Conservation (phyloP, 768 basidiomycete genomes). For the Suillus variegatus region DNA sequence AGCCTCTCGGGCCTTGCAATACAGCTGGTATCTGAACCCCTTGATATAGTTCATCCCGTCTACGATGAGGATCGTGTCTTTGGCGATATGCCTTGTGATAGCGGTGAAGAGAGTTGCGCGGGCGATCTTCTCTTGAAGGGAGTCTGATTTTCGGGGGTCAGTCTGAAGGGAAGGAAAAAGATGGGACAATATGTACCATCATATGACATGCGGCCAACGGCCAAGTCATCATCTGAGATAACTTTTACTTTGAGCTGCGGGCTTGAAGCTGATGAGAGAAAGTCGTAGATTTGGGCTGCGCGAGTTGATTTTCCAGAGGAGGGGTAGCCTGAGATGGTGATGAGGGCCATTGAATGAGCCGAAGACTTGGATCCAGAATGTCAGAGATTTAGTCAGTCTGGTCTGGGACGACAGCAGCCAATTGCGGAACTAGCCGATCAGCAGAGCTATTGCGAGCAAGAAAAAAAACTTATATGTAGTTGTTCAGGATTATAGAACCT, state of each 20-base stretch:
- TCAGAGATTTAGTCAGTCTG: too few species aligned
- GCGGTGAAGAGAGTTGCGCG: not conserved
- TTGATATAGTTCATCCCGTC: too few species aligned
- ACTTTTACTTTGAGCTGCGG: not conserved
- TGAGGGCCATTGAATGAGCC: conserved; percentile 69
- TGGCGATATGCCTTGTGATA: not conserved
- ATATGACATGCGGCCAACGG: not conserved
- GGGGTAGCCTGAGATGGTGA: conserved; percentile 89
- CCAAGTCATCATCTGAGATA: not conserved
- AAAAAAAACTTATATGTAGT: too few species aligned
- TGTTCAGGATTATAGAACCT: too few species aligned
- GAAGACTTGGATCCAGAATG: too few species aligned
- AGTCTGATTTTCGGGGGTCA: not conserved
- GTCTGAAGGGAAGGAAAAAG: not conserved
- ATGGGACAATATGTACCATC: not conserved
- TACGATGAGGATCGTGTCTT: too few species aligned
- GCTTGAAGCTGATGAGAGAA: not conserved
- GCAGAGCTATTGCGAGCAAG: too few species aligned
- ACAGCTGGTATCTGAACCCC: too few species aligned
- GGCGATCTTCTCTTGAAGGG: not conserved
- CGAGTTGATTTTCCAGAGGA: conserved; percentile 84
- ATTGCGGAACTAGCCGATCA: too few species aligned
- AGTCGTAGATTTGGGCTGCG: not conserved
- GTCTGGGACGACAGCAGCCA: too few species aligned
- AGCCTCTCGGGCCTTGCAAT: not conserved